These are phyloP conservation scores for Leishmania aethiopica DNA, from an alignment of 208 protist genomes.

Conservation along the genomic window DNA sequence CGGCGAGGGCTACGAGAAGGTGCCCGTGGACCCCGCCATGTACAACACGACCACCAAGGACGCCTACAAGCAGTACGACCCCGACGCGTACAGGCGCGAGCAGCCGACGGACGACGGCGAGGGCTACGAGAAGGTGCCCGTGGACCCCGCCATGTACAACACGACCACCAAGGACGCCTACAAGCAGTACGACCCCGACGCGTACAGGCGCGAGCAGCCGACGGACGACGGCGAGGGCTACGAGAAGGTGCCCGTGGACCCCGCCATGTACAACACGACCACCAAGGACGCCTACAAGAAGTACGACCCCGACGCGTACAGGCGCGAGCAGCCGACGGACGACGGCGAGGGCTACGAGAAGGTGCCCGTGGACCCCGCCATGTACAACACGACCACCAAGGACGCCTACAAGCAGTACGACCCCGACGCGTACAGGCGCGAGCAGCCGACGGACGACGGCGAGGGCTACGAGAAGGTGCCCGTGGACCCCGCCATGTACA, in stretches of 20 bases:
- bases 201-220: background rate
- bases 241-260: background rate
- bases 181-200: background rate
- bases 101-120: background rate
- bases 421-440: slow-evolving; percentile 19
- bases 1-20: background rate
- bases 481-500: background rate
- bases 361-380: background rate
- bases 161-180: background rate
- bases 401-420: background rate
- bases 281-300: background rate
- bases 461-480: slow-evolving; percentile 33
- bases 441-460: background rate
- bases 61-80: background rate
- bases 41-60: background rate
- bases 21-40: background rate
- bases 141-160: background rate
- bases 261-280: background rate
- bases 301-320: slow-evolving; percentile 38
- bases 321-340: background rate
- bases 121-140: background rate
- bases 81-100: background rate
- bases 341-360: background rate
- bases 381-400: background rate
- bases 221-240: background rate